These are phyloP conservation scores for Danielia reshetovae DNA, from an alignment of 805 yeast species.

Conservation along the genomic window DNA sequence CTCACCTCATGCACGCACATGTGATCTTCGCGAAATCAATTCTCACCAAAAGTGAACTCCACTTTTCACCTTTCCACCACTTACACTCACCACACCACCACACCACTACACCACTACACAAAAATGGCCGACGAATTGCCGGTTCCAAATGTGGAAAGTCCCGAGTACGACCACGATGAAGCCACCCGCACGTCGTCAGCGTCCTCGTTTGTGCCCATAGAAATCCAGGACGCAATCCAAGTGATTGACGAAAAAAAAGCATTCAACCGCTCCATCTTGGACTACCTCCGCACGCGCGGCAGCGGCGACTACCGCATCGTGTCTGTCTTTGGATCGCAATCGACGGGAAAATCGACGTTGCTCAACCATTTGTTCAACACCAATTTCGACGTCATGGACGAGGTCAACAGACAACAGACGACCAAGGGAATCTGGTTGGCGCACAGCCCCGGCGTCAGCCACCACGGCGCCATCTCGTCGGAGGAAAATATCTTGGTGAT, in stretches of 20 bases:
- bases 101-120: neutral
- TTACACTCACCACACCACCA: neutral
- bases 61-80: too few species aligned
- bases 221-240: constrained; percentile 47
- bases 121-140: neutral
- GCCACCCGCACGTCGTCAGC: constrained; percentile 22
- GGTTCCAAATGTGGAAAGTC: neutral
- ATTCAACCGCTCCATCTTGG: constrained; percentile 36
- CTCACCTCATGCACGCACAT: too few species aligned
- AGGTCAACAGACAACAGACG: constrained; percentile 79
- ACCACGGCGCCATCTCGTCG: constrained; percentile 5
- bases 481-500: constrained; percentile 60
- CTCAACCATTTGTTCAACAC: constrained; percentile 79
- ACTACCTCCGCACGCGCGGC: constrained; percentile 8
- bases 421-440: constrained; percentile 48
- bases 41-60: too few species aligned
- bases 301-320: constrained; percentile 76
- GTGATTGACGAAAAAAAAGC: constrained; percentile 58
- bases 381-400: constrained; percentile 90
- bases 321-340: constrained; percentile 95
- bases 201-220: constrained; percentile 40
- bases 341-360: constrained; percentile 93
- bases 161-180: neutral
- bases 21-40: too few species aligned
- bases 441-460: constrained; percentile 29